Percentiles rank a stretch among this genome's conserved stretches.
Conservation (phyloP, 257 asterid genomes). For the Ajuga chamaepitys region DNA sequence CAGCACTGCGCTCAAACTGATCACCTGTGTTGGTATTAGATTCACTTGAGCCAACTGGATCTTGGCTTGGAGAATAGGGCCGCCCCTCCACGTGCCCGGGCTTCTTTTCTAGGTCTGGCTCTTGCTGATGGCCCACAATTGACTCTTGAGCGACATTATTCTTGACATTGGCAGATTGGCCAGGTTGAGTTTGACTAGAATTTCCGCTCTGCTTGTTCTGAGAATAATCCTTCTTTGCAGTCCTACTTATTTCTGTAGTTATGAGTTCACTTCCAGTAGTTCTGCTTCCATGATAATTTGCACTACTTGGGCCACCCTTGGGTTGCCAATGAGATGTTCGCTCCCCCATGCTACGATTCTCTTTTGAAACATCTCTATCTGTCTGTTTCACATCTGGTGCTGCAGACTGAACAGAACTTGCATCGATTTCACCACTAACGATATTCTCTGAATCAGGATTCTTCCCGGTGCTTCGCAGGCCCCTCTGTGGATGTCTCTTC, state of each 20-base stretch:
- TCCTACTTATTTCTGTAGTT: constrained; percentile 27
- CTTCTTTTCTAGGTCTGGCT: constrained; percentile 43
- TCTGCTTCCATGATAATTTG: constrained; percentile 33
- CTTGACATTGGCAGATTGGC: constrained; percentile 23
- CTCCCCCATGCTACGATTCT: constrained; percentile 42
- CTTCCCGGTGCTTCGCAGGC: constrained; percentile 36
- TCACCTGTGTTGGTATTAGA: constrained; percentile 21
- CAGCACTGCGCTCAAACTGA: constrained; percentile 32
- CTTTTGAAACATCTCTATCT: constrained; percentile 40
- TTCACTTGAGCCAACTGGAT: constrained; percentile 32
- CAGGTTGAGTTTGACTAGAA: constrained; percentile 16
- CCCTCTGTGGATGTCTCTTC: constrained; percentile 39
- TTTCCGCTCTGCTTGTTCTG: constrained; percentile 28
- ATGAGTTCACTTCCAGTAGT: constrained; percentile 26
- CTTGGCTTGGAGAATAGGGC: constrained; percentile 51
- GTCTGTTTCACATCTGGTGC: constrained; percentile 30
- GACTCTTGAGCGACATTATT: constrained; percentile 21
- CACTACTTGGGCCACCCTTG: constrained; percentile 38
- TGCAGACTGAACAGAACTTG: constrained; percentile 24
- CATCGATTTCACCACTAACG: constrained; percentile 35
- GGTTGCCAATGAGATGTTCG: constrained; percentile 80
- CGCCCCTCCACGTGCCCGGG: constrained; percentile 31
- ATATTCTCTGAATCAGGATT: constrained; percentile 29
- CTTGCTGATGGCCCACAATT: constrained; percentile 29
- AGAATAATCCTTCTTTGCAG: constrained; percentile 37